phyloP scores from a whole-genome alignment of 306 rosid species.

The Medicago lupulina region DNA sequence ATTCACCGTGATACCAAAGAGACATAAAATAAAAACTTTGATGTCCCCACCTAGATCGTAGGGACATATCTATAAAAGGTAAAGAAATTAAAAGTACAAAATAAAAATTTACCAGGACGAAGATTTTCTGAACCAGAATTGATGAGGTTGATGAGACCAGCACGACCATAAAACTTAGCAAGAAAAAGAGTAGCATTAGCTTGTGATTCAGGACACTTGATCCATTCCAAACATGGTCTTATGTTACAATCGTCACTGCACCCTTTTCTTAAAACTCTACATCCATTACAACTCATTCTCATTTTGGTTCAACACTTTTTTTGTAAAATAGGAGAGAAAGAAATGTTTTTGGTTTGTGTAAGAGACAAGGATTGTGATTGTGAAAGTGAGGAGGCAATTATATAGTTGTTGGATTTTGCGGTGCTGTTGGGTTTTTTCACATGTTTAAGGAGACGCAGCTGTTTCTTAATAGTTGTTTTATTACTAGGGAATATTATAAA shows the following conservation, averaged over 20 bases:
- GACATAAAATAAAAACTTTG: too few relatives aligned
- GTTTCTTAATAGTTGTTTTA: slow-evolving; percentile 35
- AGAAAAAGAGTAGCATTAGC: slow-evolving; percentile 94
- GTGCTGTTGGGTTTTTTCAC: slow-evolving; percentile 64
- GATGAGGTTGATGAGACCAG: slow-evolving; percentile 91
- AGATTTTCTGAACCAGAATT: slow-evolving; percentile 84
- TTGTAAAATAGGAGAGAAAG: background rate
- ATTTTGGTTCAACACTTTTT: slow-evolving; percentile 44
- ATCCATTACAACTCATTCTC: slow-evolving; percentile 98
- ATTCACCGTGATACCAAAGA: too few relatives aligned
- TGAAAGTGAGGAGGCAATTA: slow-evolving; percentile 17
- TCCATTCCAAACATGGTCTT: slow-evolving; percentile 91
- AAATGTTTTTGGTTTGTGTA: background rate
- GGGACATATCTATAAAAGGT: background rate
- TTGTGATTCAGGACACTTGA: slow-evolving; percentile 80
- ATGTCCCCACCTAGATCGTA: too few relatives aligned
- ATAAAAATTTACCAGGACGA: slow-evolving; percentile 66
- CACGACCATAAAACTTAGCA: slow-evolving; percentile 97
- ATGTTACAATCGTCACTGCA: slow-evolving; percentile 91
- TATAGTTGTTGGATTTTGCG: slow-evolving; percentile 35
- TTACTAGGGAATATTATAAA: background rate
- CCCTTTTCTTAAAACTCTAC: slow-evolving; percentile 86
- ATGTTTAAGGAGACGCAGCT: slow-evolving; percentile 58
- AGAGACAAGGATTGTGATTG: too few relatives aligned
- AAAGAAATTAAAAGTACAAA: too few relatives aligned